Evolutionary conservation across 345 rosid genomes (phyloP).

Genomic region (Cardiospermum halicacabum): DNA sequence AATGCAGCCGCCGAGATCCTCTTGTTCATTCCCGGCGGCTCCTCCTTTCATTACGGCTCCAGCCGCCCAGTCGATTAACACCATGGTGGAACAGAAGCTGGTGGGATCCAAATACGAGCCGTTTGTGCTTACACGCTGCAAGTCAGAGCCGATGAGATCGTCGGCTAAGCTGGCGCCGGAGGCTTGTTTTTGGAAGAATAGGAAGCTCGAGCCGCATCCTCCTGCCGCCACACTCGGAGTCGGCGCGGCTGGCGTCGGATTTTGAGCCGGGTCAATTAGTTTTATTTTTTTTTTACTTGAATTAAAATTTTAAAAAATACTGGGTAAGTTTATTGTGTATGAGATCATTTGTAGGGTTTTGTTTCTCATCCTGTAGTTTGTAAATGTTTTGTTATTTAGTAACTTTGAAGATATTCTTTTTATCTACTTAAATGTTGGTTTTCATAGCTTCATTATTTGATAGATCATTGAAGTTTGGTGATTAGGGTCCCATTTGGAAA

Average conservation of each 20-base stretch:
- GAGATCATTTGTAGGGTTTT: constrained; percentile 14
- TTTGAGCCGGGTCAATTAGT: constrained; percentile 23
- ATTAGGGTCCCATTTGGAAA: constrained; percentile 4
- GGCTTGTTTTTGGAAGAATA: constrained; percentile 82
- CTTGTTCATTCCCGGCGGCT: constrained; percentile 74
- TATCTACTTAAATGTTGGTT: neutral
- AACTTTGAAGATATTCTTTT: constrained; percentile 1
- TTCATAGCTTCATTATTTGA: neutral
- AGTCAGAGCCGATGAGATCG: constrained; percentile 84
- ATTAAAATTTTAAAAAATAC: neutral
- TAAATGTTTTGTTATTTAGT: constrained; percentile 16
- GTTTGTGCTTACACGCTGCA: constrained; percentile 70
- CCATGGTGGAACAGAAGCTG: constrained; percentile 51
- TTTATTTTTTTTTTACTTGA: too few relatives aligned
- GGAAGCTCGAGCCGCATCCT: constrained; percentile 80
- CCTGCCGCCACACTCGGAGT: constrained; percentile 55
- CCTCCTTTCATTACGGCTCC: constrained; percentile 29
- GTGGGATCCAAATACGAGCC: constrained; percentile 56
- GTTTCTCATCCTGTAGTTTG: constrained; percentile 5
- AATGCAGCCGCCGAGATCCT: constrained; percentile 69
- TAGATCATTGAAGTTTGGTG: neutral
- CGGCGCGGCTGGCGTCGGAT: constrained; percentile 75
- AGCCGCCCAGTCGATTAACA: constrained; percentile 33
- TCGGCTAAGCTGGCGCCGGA: constrained; percentile 62
- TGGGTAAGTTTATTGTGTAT: constrained; percentile 23